Evolutionary conservation across 2,329 filamentous ascomycete species (phyloP).

Genomic region (Nannizzia gypsea): DNA sequence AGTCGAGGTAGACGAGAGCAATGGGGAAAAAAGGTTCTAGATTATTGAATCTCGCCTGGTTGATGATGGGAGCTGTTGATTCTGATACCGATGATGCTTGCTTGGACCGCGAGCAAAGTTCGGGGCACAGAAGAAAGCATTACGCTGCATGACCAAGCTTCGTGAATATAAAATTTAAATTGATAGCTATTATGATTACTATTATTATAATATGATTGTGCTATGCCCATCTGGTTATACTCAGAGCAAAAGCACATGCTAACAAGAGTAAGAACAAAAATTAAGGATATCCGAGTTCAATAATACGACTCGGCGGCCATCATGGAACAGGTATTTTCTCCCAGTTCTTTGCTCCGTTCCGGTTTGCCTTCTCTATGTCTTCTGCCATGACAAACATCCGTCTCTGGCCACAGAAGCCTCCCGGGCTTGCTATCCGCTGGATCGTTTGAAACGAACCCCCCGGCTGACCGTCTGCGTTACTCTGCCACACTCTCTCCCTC

Average conservation of each 20-base stretch:
- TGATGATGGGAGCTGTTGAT: not conserved
- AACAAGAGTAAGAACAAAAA: too few relatives aligned
- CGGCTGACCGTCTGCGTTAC: not conserved
- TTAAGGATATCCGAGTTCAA: not conserved
- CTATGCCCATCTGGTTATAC: not conserved
- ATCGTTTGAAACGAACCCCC: constrained; percentile 9
- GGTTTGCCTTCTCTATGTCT: constrained; percentile 8
- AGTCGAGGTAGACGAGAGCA: not conserved
- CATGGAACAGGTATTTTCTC: constrained; percentile 8
- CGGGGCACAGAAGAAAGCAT: not conserved
- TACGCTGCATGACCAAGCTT: not conserved
- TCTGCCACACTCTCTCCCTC: constrained; percentile 5
- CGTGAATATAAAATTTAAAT: not conserved
- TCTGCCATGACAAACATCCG: constrained; percentile 11
- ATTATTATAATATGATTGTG: not conserved
- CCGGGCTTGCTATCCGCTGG: constrained; percentile 3
- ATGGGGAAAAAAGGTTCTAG: not conserved
- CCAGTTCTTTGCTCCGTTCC: constrained; percentile 9
- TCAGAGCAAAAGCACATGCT: too few relatives aligned
- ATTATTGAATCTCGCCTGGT: not conserved
- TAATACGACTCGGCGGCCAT: not conserved
- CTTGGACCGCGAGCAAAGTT: not conserved
- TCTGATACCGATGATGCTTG: too few relatives aligned
- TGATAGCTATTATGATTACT: not conserved
- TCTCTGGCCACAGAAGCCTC: constrained; percentile 12